Base-by-base conservation (phyloP, 2,329 filamentous ascomycete genomes). In the Fusarium sp. region DNA sequence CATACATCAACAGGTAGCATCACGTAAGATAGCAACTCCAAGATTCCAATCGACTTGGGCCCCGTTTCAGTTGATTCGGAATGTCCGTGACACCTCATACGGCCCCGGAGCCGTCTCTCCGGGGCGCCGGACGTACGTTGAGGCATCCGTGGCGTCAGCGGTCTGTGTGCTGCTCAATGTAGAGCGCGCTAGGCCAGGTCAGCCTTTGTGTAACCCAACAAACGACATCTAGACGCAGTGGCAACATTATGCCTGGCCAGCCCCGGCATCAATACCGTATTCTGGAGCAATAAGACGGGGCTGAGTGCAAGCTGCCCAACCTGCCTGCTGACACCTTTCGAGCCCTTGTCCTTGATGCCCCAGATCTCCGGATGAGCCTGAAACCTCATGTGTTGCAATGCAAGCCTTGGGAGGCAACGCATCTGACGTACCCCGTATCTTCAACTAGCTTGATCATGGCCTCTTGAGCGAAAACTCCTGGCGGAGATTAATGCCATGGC, bases 151-250 rank as follows among this genome's bases (percentile, higher is more conserved):
- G 47, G 59, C 50, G 66, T 69, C 37, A 43, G 56, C 17, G 35
- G 67, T 66, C 50, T 63, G 43, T 66, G 58, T 70, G 40, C 43
- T 70, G 50, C 35, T 38, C 61, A 50, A 33, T 50, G 59, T 40
- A 54, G 54, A 45, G 40, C 62, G 65, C 45, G 58, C 58, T 61
- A 70, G 68, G 35, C 30, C n/a, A 38, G 62, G 22, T 4, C 30
- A 50, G 38, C 22, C 47, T 30, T 71, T 63, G 63, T 57, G 54
- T 61, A 47, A 71, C 61, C 59, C 54, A 60, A 65, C 54, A 52
- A 12, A 45, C 47, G 50, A 40, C 40, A 54, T 47, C 52, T 65
- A 63, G 58, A 43, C 43, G 43, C 43, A 40, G 70, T 59, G 63
- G 47, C 40, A 52, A 72, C 33, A 25, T 12, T 30, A 27, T 58